Evolutionary conservation across 2,329 filamentous ascomycete species (phyloP).

Genomic region (Colletotrichum orchidophilum): DNA sequence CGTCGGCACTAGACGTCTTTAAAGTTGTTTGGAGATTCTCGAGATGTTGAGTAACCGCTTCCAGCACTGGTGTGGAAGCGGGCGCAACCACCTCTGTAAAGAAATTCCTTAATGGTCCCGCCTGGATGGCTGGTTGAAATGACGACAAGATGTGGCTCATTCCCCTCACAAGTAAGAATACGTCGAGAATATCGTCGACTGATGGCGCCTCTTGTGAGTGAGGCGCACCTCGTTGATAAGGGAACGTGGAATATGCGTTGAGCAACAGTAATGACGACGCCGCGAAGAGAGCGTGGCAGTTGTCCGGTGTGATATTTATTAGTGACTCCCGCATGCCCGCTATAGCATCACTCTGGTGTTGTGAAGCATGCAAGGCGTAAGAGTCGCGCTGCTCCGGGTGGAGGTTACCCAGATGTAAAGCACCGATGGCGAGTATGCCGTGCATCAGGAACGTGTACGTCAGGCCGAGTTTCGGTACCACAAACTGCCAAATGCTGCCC

Average conservation of each 20-base stretch:
- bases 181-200: conserved; percentile 44
- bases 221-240: conserved; percentile 27
- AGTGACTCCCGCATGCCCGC: conserved; percentile 42
- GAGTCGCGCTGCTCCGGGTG: conserved; percentile 37
- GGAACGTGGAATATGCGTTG: conserved; percentile 42
- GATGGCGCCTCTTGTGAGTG: conserved; percentile 34
- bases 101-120: conserved; percentile 36
- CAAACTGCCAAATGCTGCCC: conserved; percentile 42
- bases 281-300: conserved; percentile 45
- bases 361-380: conserved; percentile 41
- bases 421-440: conserved; percentile 43
- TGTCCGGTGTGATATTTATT: conserved; percentile 39
- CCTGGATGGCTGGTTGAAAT: conserved; percentile 36
- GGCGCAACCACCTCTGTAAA: conserved; percentile 32
- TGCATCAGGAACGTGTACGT: conserved; percentile 43
- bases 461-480: conserved; percentile 40
- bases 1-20: background rate
- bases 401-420: conserved; percentile 42
- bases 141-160: conserved; percentile 43
- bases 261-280: conserved; percentile 44
- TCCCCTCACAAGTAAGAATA: conserved; percentile 43
- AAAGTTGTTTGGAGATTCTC: background rate
- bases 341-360: conserved; percentile 45
- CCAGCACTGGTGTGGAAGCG: conserved; percentile 17
- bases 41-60: conserved; percentile 9